A percentile compares a stretch with the other conserved stretches of the same genome.
Evolutionary conservation across 2,329 filamentous ascomycete genomes (phyloP).

Genomic region (Stachybotrys chlorohalonatus): DNA sequence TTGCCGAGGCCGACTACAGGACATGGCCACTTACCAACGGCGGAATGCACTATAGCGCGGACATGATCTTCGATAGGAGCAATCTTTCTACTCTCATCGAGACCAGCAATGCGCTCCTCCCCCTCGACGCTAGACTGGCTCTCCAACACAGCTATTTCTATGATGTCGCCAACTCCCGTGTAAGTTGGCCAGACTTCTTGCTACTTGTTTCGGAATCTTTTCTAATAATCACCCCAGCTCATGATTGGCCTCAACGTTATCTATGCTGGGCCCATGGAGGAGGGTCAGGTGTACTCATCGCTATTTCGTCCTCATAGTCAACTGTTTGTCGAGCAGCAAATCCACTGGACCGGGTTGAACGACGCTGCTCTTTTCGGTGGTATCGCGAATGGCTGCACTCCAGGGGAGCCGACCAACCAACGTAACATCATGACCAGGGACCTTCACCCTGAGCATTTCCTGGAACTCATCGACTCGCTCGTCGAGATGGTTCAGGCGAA

Average conservation of each 20-base stretch:
- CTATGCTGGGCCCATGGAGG: slow-evolving; percentile 30
- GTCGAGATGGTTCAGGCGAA: slow-evolving; percentile 4
- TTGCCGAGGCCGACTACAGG: background rate
- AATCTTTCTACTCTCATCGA: background rate
- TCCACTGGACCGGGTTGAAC: background rate
- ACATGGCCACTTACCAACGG: background rate
- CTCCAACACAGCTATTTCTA: background rate
- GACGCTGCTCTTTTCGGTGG: background rate
- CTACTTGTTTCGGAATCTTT: background rate
- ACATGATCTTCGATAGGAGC: background rate
- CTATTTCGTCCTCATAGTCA: slow-evolving; percentile 34
- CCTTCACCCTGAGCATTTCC: background rate
- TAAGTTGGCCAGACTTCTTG: background rate
- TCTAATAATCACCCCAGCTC: slow-evolving; percentile 14
- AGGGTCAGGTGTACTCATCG: slow-evolving; percentile 28
- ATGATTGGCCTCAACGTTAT: slow-evolving; percentile 34
- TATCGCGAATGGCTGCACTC: background rate
- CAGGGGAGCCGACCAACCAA: background rate
- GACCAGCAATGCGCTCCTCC: background rate
- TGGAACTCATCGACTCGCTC: background rate
- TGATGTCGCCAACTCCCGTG: background rate
- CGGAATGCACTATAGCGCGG: background rate
- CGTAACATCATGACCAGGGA: background rate
- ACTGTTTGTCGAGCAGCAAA: slow-evolving; percentile 20
- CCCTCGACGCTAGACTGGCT: background rate